Conservation (phyloP, 306 rosid genomes). For the Bauhinia variegata region DNA sequence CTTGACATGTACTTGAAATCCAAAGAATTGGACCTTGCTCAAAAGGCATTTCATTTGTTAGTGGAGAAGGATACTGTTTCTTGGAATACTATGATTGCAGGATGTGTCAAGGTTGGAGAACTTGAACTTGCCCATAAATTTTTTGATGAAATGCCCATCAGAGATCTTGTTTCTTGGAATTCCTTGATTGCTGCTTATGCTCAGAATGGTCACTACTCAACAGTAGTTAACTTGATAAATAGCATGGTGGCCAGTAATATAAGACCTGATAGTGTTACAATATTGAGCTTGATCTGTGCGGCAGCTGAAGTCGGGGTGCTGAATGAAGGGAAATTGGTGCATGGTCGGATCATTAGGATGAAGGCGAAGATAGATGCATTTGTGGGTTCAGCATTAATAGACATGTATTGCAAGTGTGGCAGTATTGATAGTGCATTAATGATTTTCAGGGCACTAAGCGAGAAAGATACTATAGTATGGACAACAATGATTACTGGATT, state of each 20-base stretch:
- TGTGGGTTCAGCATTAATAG: conserved; percentile 55
- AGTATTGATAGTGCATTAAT: conserved; percentile 47
- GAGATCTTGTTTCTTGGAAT: conserved; percentile 65
- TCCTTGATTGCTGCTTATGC: conserved; percentile 56
- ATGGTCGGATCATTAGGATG: conserved; percentile 49
- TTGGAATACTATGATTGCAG: conserved; percentile 61
- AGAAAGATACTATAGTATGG: conserved; percentile 52
- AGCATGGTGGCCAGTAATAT: conserved; percentile 39
- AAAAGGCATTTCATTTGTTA: conserved; percentile 36
- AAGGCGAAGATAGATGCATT: conserved; percentile 47
- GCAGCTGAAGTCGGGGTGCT: conserved; percentile 56
- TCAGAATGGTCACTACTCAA: conserved; percentile 42
- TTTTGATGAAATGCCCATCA: conserved; percentile 54
- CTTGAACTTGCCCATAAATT: conserved; percentile 44
- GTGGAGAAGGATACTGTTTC: conserved; percentile 53
- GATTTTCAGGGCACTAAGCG: conserved; percentile 46
- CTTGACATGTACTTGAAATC: conserved; percentile 61
- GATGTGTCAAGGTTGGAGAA: conserved; percentile 54
- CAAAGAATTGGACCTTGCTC: conserved; percentile 44
- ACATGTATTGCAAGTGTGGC: conserved; percentile 67
- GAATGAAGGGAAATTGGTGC: conserved; percentile 55
- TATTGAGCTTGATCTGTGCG: conserved; percentile 51
- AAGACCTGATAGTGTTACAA: conserved; percentile 50
- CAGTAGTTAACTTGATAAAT: conserved; percentile 37
- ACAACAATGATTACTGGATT: conserved; percentile 63